Conservation (phyloP, 2,329 filamentous ascomycete species). For the Elsinoe necatrix region DNA sequence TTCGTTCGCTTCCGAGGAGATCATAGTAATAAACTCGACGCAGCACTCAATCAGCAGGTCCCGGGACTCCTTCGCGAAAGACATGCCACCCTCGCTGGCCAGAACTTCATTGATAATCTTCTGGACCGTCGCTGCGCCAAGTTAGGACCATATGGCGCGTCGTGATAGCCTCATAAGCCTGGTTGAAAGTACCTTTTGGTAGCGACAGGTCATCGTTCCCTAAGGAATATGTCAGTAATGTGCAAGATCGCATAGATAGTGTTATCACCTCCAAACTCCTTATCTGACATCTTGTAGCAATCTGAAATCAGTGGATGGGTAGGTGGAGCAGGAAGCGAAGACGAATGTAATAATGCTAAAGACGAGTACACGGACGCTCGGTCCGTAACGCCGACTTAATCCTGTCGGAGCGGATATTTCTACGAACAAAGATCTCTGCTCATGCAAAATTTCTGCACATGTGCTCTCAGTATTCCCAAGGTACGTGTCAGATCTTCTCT, state of each 20-base stretch:
- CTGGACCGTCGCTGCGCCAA: constrained; percentile 54
- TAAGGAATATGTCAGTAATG: constrained; percentile 23
- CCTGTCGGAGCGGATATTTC: background rate
- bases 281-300: constrained; percentile 43
- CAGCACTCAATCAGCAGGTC: constrained; percentile 97
- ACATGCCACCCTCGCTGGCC: constrained; percentile 63
- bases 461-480: background rate
- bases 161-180: background rate
- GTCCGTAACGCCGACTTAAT: background rate
- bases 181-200: constrained; percentile 42
- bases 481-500: constrained; percentile 13
- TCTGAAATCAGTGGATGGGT: background rate
- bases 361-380: background rate
- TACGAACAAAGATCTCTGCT: background rate
- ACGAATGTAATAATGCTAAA: background rate
- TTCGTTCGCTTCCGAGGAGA: constrained; percentile 98
- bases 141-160: background rate
- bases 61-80: constrained; percentile 89
- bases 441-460: background rate
- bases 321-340: background rate
- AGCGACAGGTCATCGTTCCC: constrained; percentile 53
- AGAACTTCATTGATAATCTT: constrained; percentile 94
- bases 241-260: background rate
- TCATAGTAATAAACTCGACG: constrained; percentile 96
- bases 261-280: constrained; percentile 44